Evolutionary conservation across 805 yeast species (phyloP).

Genomic region (Yarrowia yakushimensis): DNA sequence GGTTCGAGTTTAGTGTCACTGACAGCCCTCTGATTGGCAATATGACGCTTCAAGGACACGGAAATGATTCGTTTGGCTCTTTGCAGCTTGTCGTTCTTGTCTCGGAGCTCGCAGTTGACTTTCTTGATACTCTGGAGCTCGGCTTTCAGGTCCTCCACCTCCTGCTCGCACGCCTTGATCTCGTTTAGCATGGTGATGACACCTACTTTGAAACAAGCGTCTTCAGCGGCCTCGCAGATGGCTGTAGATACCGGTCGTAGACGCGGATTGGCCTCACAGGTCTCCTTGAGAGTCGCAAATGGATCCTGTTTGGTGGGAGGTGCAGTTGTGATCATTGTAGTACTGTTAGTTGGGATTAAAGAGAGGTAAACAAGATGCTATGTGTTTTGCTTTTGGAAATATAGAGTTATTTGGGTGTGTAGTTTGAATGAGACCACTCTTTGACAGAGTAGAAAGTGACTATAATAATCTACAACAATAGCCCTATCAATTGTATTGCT

Average conservation of each 20-base stretch:
- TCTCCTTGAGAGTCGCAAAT: not conserved
- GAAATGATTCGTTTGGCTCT: not conserved
- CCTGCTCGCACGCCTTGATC: not conserved
- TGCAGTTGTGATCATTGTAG: conserved; percentile 1
- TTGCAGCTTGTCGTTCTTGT: not conserved
- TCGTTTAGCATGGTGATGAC: conserved; percentile 7
- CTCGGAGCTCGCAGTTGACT: not conserved
- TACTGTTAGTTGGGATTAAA: not conserved
- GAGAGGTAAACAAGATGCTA: not conserved
- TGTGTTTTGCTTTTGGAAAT: not conserved
- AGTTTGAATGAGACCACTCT: not conserved
- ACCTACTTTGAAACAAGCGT: not conserved
- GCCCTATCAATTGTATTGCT: no score
- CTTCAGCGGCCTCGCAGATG: conserved; percentile 8
- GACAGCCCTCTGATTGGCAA: conserved; percentile 1
- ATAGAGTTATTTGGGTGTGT: not conserved
- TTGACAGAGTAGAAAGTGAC: no score
- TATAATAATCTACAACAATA: no score
- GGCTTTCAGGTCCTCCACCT: not conserved
- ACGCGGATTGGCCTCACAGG: conserved; percentile 10
- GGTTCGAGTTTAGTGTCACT: not conserved
- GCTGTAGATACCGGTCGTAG: not conserved
- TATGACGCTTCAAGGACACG: not conserved
- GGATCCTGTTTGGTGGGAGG: not conserved
- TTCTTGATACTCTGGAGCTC: not conserved